Conservation (phyloP, 257 asterid species). For the Nyctanthes arbortristis region DNA sequence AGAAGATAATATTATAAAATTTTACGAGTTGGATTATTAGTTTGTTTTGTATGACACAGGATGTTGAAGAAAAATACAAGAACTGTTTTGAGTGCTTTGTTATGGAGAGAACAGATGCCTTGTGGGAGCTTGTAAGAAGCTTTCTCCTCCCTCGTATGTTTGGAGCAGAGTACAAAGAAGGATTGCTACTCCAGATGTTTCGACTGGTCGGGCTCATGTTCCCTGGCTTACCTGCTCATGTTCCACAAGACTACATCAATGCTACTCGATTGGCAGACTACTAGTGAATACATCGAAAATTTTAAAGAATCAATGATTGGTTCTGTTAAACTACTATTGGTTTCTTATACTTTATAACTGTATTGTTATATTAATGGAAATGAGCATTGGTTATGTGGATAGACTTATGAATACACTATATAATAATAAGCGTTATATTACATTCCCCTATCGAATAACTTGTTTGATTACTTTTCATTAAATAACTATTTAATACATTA, state of each 20-base stretch:
- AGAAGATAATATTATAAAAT: background rate
- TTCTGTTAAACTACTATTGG: no score
- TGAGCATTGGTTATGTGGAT: no score
- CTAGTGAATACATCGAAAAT: no score
- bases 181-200: conserved; percentile 24
- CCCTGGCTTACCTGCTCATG: conserved; percentile 56
- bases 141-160: conserved; percentile 43
- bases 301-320: no score
- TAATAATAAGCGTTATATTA: no score
- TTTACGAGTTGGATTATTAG: background rate
- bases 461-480: no score
- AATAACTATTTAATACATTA: no score
- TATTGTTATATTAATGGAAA: no score
- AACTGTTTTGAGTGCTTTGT: conserved; percentile 38
- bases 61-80: conserved; percentile 43
- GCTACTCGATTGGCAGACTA: conserved; percentile 47
- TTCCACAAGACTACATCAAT: conserved; percentile 55
- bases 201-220: conserved; percentile 39
- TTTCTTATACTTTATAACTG: no score
- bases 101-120: conserved; percentile 37
- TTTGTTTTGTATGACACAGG: conserved; percentile 22
- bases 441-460: no score
- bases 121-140: conserved; percentile 66
- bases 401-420: no score
- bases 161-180: conserved; percentile 59